Percentiles rank a stretch among this genome's conserved stretches.
These are phyloP conservation scores for Quercus gilva DNA, from an alignment of 306 rosid species.

Conservation along the genomic window DNA sequence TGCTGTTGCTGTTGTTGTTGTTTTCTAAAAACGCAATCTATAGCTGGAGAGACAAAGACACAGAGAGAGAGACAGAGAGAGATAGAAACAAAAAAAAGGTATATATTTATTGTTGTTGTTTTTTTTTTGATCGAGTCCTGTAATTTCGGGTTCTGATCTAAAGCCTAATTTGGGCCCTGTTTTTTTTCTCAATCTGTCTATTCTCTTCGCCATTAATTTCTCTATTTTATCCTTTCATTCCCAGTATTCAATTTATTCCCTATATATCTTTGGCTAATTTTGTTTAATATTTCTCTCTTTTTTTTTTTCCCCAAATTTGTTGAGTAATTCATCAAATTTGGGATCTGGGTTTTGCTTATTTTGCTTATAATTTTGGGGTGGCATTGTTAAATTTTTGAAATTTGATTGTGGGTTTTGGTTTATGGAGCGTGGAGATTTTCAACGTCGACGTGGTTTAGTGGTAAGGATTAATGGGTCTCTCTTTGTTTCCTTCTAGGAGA, in stretches of 20 bases:
- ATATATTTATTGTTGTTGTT: not conserved
- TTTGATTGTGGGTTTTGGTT: not conserved
- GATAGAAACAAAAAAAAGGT: not conserved
- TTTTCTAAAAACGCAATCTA: not conserved
- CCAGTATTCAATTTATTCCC: not conserved
- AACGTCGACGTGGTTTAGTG: conserved; percentile 39
- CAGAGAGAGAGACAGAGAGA: not conserved
- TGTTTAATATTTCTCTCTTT: not conserved
- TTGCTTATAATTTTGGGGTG: not conserved
- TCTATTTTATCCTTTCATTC: not conserved
- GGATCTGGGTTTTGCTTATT: conserved; percentile 22
- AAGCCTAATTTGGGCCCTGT: conserved; percentile 21
- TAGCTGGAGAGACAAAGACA: not conserved
- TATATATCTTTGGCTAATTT: not conserved
- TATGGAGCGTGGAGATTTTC: conserved; percentile 54
- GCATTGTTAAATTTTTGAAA: not conserved
- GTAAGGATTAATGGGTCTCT: conserved; percentile 33
- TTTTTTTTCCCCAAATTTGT: not conserved
- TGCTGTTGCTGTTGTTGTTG: no score
- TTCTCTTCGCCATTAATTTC: not conserved
- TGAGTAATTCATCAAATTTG: conserved; percentile 25
- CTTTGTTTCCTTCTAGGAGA: not conserved
- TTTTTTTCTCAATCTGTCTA: not conserved
- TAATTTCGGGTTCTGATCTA: conserved; percentile 26
- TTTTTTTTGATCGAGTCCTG: not conserved